Evolutionary conservation across 2,329 filamentous ascomycete genomes (phyloP).

Genomic region (Fonsecaea pugnacius): DNA sequence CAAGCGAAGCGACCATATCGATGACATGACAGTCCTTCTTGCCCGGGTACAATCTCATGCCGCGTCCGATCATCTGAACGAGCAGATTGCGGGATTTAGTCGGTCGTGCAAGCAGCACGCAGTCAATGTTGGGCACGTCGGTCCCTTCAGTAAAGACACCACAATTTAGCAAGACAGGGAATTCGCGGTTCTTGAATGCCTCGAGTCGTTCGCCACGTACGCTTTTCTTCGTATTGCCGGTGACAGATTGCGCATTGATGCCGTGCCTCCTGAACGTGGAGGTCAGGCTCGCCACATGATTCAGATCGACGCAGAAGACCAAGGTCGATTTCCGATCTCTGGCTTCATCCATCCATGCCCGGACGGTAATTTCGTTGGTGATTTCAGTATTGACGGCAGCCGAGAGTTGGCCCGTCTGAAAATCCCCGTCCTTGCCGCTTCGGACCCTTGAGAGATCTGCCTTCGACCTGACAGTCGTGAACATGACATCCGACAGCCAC

Average conservation of each 20-base stretch:
- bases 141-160: conserved; percentile 97
- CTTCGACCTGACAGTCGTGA: conserved; percentile 86
- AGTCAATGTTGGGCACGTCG: conserved; percentile 97
- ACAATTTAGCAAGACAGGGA: conserved; percentile 89
- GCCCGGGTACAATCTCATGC: conserved; percentile 78
- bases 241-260: conserved; percentile 84
- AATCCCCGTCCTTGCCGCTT: conserved; percentile 72
- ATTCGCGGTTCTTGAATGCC: conserved; percentile 75
- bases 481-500: conserved; percentile 89
- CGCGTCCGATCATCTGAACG: conserved; percentile 96
- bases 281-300: conserved; percentile 77
- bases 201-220: conserved; percentile 72
- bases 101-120: conserved; percentile 82
- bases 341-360: conserved; percentile 82
- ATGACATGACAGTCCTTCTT: conserved; percentile 94
- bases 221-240: conserved; percentile 73
- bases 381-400: conserved; percentile 78
- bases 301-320: conserved; percentile 90
- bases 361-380: conserved; percentile 82
- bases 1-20: conserved; percentile 88
- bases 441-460: conserved; percentile 77
- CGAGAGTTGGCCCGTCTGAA: conserved; percentile 76
- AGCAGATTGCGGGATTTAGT: conserved; percentile 92
- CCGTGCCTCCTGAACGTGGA: conserved; percentile 75
- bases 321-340: conserved; percentile 76